Evolutionary conservation across 192 early-diverging fungal species (phyloP), one percentile per base, ranked within the genome.

Genomic region (Coemansia sp.): DNA sequence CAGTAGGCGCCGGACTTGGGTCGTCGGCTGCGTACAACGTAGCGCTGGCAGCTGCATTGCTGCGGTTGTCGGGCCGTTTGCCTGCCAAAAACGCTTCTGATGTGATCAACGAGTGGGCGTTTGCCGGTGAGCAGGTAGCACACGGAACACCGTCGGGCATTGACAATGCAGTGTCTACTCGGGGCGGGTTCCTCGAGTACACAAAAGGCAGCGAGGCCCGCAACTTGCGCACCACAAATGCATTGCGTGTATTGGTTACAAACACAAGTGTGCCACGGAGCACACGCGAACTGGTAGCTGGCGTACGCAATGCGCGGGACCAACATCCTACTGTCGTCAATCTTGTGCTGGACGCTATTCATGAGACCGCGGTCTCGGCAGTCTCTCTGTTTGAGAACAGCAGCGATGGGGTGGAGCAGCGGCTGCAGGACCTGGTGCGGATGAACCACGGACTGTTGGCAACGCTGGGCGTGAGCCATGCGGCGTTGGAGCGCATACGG

Each of bases 121-220:
- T 92, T 68, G 83, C 84, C 55, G 88, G 92, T 2, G 97, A 99
- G 71, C 89, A 94, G 71, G 90, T 99, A 9, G 89, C 96, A 12
- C 97, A 99, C 65, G 95, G 95, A 8, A 93, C 89, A 28, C 95
- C 96, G 5, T 94, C 92, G 23, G 97, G 97, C 1, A 85, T 99
- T 11, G 97, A 99, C 67, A 99, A 99, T 68, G 82, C 93, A 17
- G 84, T 98, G 8, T 84, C 87, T 56, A 92, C 92, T 20, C 94
- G 82, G 72, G 97, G 96, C 82, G 92, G 92, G 18, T 91, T 91
- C 42, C 83, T 89, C 48, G 61, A 79, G 4, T 97, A 87, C 71
- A 70, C 76, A 12, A 89, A 87, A 61, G 90, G 88, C 21, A 28
- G 82, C 38, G 61, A 60, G 6, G 71, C 89, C 53, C 52, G 66